These are phyloP conservation scores for Penicillium sp. DNA, from an alignment of 2,329 filamentous ascomycete genomes.

Conservation along the genomic window DNA sequence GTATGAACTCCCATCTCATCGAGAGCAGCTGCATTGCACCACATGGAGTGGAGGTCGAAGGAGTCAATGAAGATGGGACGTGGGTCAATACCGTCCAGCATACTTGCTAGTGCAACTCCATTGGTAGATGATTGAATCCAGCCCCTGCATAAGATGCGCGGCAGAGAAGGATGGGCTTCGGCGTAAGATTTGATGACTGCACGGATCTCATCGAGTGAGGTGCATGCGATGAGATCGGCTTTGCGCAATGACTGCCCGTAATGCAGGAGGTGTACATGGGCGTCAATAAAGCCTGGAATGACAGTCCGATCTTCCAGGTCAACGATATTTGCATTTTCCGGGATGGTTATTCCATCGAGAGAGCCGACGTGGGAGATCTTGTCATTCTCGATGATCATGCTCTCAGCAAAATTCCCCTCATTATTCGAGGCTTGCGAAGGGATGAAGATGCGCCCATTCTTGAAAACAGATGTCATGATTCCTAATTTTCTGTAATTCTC, in stretches of 20 bases:
- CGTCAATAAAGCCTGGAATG: slow-evolving; percentile 50
- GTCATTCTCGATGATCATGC: slow-evolving; percentile 42
- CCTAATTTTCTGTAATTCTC: not conserved
- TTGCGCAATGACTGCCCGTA: slow-evolving; percentile 49
- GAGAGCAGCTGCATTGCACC: slow-evolving; percentile 50
- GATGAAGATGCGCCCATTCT: slow-evolving; percentile 36
- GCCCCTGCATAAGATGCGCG: slow-evolving; percentile 46
- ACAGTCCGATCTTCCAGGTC: slow-evolving; percentile 42
- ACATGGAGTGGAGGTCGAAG: slow-evolving; percentile 52
- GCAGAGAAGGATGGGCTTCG: slow-evolving; percentile 36
- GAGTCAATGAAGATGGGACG: slow-evolving; percentile 51
- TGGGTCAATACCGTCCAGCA: slow-evolving; percentile 49
- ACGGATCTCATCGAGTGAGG: slow-evolving; percentile 45
- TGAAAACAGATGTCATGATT: slow-evolving; percentile 29
- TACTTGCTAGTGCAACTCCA: slow-evolving; percentile 44
- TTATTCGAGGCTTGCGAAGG: slow-evolving; percentile 5
- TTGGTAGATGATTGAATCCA: slow-evolving; percentile 52
- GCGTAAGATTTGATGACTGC: slow-evolving; percentile 43
- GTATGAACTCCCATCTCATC: slow-evolving; percentile 44
- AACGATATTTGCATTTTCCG: slow-evolving; percentile 21
- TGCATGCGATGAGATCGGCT: slow-evolving; percentile 43
- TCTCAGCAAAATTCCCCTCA: slow-evolving; percentile 25
- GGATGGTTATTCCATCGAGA: slow-evolving; percentile 25
- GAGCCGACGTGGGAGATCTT: slow-evolving; percentile 44
- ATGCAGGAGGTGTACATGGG: slow-evolving; percentile 51